Evolutionary conservation across 2,329 filamentous ascomycete species (phyloP).

Genomic region (Paecilomyces variotii): DNA sequence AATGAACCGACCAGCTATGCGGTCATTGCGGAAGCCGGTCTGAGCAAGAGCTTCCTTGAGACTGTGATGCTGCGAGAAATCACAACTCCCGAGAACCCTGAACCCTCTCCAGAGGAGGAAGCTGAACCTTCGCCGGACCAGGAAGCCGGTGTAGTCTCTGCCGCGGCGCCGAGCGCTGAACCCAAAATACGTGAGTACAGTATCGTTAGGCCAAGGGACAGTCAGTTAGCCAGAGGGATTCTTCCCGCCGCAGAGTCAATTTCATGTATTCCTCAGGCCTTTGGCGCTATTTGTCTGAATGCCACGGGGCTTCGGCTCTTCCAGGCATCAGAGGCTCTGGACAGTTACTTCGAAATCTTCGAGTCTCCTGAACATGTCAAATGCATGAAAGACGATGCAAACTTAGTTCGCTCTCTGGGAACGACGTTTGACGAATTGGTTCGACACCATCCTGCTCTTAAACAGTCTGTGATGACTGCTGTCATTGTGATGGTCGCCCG

Average conservation of each 20-base stretch:
- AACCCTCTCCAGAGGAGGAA: conserved; percentile 23
- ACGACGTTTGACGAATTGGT: conserved; percentile 88
- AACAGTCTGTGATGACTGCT: conserved; percentile 71
- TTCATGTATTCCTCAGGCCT: conserved; percentile 72
- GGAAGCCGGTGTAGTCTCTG: conserved; percentile 27
- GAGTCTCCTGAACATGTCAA: conserved; percentile 85
- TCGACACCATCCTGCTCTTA: conserved; percentile 80
- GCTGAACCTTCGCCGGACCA: conserved; percentile 29
- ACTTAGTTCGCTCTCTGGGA: conserved; percentile 67
- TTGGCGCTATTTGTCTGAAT: conserved; percentile 91
- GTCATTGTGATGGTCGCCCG: conserved; percentile 82
- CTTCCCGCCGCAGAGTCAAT: conserved; percentile 85
- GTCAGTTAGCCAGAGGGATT: conserved; percentile 58
- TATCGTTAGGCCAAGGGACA: conserved; percentile 21
- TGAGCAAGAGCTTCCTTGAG: conserved; percentile 79
- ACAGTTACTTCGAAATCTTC: conserved; percentile 92
- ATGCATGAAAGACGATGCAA: conserved; percentile 66
- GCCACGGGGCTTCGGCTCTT: conserved; percentile 81
- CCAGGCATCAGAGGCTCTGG: conserved; percentile 69
- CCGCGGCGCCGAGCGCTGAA: conserved; percentile 11
- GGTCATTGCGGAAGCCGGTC: conserved; percentile 86
- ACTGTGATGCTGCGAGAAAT: conserved; percentile 55
- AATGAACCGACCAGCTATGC: conserved; percentile 97
- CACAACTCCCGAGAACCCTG: conserved; percentile 25
- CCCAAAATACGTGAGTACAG: conserved; percentile 20